Percentiles rank a stretch among this genome's conserved stretches.
phyloP scores from a whole-genome alignment of 352 stramenopile genomes.

The Pythium grandisporangium region DNA sequence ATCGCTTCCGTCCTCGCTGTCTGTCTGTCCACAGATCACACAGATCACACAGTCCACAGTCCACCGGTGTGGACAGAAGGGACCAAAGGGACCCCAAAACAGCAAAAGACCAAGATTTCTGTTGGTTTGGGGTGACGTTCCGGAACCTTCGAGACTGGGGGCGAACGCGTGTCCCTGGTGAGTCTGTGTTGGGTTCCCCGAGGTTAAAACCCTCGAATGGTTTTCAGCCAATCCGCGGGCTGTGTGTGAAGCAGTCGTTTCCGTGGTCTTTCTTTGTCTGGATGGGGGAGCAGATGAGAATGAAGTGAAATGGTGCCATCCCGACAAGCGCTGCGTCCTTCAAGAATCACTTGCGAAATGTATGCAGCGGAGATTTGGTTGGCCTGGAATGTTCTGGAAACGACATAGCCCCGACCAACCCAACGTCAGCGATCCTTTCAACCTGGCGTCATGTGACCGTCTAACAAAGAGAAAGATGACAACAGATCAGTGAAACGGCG shows the following conservation, averaged over 20 bases:
- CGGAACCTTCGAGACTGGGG: no score
- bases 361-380: conserved; percentile 1
- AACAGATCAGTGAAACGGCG: conserved; percentile 1
- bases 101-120: conserved; percentile 12
- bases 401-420: background rate
- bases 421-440: background rate
- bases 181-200: conserved; percentile 10
- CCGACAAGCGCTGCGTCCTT: no score
- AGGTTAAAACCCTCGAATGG: background rate
- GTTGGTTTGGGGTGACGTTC: no score
- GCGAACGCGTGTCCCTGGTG: no score
- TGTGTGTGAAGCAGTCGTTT: conserved; percentile 1
- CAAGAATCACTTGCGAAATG: no score
- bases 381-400: conserved; percentile 19
- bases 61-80: background rate
- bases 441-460: no score
- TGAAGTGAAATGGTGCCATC: no score
- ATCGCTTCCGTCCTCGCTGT: background rate
- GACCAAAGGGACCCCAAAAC: background rate
- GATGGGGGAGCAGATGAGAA: background rate
- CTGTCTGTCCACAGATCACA: no score
- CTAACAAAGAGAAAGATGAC: no score
- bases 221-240: conserved; percentile 17
- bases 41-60: no score
- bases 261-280: conserved; percentile 6